These are phyloP conservation scores for Pyrenophora teres DNA, from an alignment of 2,329 filamentous ascomycete genomes.

Conservation along the genomic window DNA sequence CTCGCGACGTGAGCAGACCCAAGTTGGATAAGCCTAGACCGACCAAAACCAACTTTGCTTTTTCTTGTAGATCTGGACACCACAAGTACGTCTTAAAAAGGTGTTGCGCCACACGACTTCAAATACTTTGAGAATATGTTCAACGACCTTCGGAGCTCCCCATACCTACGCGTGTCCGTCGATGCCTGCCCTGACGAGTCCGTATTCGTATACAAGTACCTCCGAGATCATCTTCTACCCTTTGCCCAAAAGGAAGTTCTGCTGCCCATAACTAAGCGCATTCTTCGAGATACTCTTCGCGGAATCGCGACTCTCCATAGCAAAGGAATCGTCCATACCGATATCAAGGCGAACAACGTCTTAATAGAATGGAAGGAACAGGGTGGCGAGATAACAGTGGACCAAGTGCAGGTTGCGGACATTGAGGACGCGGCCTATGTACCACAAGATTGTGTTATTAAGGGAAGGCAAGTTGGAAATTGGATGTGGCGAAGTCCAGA, in stretches of 20 bases:
- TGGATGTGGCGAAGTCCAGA: constrained; percentile 55
- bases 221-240: not conserved
- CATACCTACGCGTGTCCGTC: too few species aligned
- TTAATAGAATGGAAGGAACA: constrained; percentile 48
- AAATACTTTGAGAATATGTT: too few species aligned
- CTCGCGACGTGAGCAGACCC: too few species aligned
- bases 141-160: too few species aligned
- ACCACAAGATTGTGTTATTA: constrained; percentile 44
- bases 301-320: not conserved
- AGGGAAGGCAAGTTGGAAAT: constrained; percentile 49
- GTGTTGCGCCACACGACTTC: too few species aligned
- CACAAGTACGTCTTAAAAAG: too few species aligned
- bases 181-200: not conserved
- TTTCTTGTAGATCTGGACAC: too few species aligned
- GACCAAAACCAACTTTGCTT: too few species aligned
- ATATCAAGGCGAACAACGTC: constrained; percentile 54
- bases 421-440: constrained; percentile 51
- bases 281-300: not conserved
- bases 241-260: not conserved
- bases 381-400: constrained; percentile 31
- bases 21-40: too few species aligned
- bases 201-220: not conserved
- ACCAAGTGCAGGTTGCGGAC: constrained; percentile 50
- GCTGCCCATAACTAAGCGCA: not conserved
- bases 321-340: constrained; percentile 10